A percentile compares a stretch with the other conserved stretches of the same genome.
phyloP scores from a whole-genome alignment of 108 stramenopile genomes.

The Aurantiochytrium sp. region DNA sequence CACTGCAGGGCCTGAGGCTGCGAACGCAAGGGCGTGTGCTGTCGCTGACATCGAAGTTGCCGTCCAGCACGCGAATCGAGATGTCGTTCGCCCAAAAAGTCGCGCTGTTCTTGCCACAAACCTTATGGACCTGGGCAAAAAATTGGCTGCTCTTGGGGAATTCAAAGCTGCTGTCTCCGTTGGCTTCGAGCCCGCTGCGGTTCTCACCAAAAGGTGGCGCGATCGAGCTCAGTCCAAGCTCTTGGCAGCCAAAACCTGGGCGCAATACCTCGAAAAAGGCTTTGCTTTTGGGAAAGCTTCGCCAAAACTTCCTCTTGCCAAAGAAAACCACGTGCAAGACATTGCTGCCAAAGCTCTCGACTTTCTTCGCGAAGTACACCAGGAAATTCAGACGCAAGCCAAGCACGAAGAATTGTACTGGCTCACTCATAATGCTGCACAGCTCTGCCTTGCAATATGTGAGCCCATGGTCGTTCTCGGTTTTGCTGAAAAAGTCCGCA shows the following conservation, averaged over 20 bases:
- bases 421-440: background rate
- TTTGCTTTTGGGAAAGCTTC: background rate
- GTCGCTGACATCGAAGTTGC: background rate
- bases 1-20: background rate
- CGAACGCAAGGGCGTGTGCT: background rate
- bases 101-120: background rate
- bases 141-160: background rate
- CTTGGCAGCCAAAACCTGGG: background rate
- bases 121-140: background rate
- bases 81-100: background rate
- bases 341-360: background rate
- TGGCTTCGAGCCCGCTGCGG: background rate
- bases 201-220: background rate
- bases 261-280: background rate
- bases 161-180: background rate
- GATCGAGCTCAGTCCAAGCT: background rate
- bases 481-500: background rate
- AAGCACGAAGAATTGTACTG: background rate
- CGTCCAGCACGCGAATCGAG: background rate
- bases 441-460: background rate
- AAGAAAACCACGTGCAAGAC: background rate
- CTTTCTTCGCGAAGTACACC: background rate
- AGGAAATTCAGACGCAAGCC: background rate
- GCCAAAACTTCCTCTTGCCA: background rate
- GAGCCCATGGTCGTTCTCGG: background rate